Percentiles rank a stretch among this genome's conserved stretches.
phyloP scores from a whole-genome alignment of 352 stramenopile genomes.

The Phytophthora pinifolia region DNA sequence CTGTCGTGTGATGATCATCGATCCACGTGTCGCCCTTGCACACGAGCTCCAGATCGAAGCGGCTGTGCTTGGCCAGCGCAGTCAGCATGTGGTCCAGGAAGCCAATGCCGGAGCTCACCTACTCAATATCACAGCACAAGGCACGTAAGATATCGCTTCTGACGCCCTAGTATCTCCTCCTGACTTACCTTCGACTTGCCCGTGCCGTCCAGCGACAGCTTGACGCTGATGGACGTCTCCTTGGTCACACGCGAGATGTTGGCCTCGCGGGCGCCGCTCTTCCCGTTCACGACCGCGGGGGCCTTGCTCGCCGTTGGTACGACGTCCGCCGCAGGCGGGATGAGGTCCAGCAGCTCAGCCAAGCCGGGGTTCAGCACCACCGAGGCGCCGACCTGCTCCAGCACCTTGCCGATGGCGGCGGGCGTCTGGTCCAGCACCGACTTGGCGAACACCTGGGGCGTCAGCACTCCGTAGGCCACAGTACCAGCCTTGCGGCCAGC shows the following conservation, averaged over 20 bases:
- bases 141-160: neutral
- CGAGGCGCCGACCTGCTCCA: slow-evolving; percentile 59
- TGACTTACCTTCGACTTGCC: slow-evolving; percentile 64
- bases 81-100: slow-evolving; percentile 94
- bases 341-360: slow-evolving; percentile 79
- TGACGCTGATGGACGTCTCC: slow-evolving; percentile 93
- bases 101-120: slow-evolving; percentile 89
- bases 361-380: slow-evolving; percentile 75
- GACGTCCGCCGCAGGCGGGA: slow-evolving; percentile 29
- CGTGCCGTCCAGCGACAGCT: slow-evolving; percentile 87
- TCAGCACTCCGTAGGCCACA: slow-evolving; percentile 83
- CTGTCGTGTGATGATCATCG: slow-evolving; percentile 96
- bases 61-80: slow-evolving; percentile 87
- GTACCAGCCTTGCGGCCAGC: slow-evolving; percentile 78
- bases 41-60: slow-evolving; percentile 87
- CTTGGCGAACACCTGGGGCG: slow-evolving; percentile 83
- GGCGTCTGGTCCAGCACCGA: slow-evolving; percentile 64
- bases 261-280: slow-evolving; percentile 33
- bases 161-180: too few relatives aligned
- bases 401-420: slow-evolving; percentile 43
- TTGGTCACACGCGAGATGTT: slow-evolving; percentile 87
- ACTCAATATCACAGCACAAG: neutral
- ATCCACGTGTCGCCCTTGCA: slow-evolving; percentile 95
- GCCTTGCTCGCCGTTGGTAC: slow-evolving; percentile 1
- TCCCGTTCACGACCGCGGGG: slow-evolving; percentile 1